Conservation (phyloP, 768 basidiomycete species). For the Astraeus odoratus region DNA sequence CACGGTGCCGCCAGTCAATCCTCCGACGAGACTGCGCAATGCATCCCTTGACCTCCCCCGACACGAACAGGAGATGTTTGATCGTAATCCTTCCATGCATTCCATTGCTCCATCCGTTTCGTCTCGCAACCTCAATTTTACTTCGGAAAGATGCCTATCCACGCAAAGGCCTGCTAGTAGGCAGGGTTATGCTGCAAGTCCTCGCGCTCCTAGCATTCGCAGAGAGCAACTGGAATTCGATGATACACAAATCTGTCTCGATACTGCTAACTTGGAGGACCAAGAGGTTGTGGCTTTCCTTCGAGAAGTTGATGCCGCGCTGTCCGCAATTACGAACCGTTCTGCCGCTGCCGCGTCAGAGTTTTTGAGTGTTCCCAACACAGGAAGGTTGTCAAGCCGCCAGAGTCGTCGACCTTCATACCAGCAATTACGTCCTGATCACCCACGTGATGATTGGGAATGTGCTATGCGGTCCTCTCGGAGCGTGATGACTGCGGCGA, state of each 20-base stretch:
- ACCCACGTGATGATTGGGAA: conserved; percentile 20
- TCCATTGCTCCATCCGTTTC: conserved; percentile 24
- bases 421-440: conserved; percentile 24
- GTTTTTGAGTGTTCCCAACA: conserved; percentile 22
- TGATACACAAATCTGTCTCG: conserved; percentile 25
- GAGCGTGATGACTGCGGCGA: conserved; percentile 26
- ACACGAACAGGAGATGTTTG: conserved; percentile 18
- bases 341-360: conserved; percentile 24
- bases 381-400: conserved; percentile 20
- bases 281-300: conserved; percentile 27
- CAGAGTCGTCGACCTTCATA: conserved; percentile 25
- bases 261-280: conserved; percentile 23
- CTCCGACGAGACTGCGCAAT: conserved; percentile 23
- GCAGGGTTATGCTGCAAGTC: conserved; percentile 16
- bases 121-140: conserved; percentile 15
- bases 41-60: conserved; percentile 26
- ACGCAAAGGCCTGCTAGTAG: conserved; percentile 22
- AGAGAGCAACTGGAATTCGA: conserved; percentile 24
- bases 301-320: conserved; percentile 24
- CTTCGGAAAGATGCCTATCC: conserved; percentile 16
- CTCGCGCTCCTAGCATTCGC: conserved; percentile 22
- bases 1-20: conserved; percentile 25
- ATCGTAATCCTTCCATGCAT: conserved; percentile 25
- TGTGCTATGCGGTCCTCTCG: conserved; percentile 19
- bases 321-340: conserved; percentile 19